A percentile compares a stretch with the other conserved stretches of the same genome.
These are phyloP conservation scores for Aspergillus ochraceoroseus DNA, from an alignment of 2,329 filamentous ascomycete species.

Conservation along the genomic window DNA sequence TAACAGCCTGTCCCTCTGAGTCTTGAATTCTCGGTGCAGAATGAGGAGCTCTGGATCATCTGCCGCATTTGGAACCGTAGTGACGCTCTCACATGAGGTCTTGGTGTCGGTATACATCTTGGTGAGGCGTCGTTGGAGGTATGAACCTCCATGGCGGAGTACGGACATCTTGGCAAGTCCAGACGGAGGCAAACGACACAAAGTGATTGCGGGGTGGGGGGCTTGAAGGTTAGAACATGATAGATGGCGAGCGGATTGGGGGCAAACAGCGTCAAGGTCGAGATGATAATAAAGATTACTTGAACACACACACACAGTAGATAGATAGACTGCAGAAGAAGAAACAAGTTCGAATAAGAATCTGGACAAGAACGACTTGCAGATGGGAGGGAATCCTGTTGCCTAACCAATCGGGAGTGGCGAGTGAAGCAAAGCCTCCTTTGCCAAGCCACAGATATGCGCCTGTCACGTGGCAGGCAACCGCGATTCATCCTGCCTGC, in stretches of 20 bases:
- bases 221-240: conserved; percentile 17
- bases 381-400: conserved; percentile 39
- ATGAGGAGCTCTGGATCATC: conserved; percentile 52
- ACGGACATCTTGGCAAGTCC: conserved; percentile 42
- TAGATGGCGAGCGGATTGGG: conserved; percentile 11
- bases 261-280: conserved; percentile 7
- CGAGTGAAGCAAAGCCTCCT: conserved; percentile 26
- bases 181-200: conserved; percentile 10
- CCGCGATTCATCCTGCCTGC: conserved; percentile 18
- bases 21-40: conserved; percentile 57
- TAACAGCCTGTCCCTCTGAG: conserved; percentile 59
- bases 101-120: conserved; percentile 63
- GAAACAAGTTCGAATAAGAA: conserved; percentile 19
- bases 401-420: conserved; percentile 41
- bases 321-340: conserved; percentile 13
- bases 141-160: conserved; percentile 43
- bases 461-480: conserved; percentile 31
- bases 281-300: conserved; percentile 11
- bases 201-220: conserved; percentile 12
- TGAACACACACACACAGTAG: no score
- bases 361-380: conserved; percentile 24
- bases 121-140: conserved; percentile 50
- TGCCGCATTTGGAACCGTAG: conserved; percentile 45
- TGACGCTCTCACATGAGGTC: conserved; percentile 55
- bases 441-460: conserved; percentile 24